Conservation (phyloP, 192 early-diverging fungal genomes). For the Podochytrium sp. region DNA sequence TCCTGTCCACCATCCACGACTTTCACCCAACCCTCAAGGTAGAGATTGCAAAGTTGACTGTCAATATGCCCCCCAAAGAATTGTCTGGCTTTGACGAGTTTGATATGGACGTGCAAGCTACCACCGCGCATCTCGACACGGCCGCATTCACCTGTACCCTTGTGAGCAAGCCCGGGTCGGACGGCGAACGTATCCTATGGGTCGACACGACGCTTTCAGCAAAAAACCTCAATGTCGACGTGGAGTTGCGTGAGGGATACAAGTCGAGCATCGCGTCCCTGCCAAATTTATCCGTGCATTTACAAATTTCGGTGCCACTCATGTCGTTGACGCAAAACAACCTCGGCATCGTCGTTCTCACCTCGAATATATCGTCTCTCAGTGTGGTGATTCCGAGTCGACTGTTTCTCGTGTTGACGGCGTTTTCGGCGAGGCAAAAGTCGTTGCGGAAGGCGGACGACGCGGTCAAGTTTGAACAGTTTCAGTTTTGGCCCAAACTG, state of each 20-base stretch:
- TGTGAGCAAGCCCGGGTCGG: background rate
- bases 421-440: background rate
- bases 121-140: background rate
- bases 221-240: background rate
- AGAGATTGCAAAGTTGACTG: background rate
- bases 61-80: background rate
- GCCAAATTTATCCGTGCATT: background rate
- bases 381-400: constrained; percentile 1
- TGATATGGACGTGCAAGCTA: constrained; percentile 17
- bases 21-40: constrained; percentile 11
- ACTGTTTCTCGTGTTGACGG: background rate
- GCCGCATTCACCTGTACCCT: background rate
- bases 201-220: background rate
- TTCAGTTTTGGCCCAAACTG: constrained; percentile 16
- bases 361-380: background rate
- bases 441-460: background rate
- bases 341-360: background rate
- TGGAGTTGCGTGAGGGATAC: background rate
- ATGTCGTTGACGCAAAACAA: background rate
- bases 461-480: background rate
- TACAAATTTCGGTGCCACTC: constrained; percentile 11
- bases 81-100: constrained; percentile 17
- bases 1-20: constrained; percentile 20
- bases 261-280: background rate
- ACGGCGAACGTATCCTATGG: constrained; percentile 16